Evolutionary conservation across 208 protist species (phyloP), one percentile per base, ranked within the genome.

Genomic region (Acanthamoeba healyi): DNA sequence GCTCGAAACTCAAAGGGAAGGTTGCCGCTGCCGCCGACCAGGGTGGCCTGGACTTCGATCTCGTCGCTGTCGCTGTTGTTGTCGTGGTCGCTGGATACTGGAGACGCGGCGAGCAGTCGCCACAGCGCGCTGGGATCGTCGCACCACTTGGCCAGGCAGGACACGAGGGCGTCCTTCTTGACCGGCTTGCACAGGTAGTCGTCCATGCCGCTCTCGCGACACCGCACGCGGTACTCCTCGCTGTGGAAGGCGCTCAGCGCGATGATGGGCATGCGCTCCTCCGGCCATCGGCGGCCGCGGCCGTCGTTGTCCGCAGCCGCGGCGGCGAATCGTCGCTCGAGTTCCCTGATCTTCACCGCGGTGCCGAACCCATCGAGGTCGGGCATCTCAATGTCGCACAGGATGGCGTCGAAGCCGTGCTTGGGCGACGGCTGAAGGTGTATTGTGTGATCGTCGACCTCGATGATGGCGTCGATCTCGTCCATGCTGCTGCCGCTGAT

Each of bases 351-450:
- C 32, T 15, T 26, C 24, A 44, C 22, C 22, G 79, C 36, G 2
- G 79, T 88, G 26, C 34, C 49, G 36, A 88, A 88, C 42, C 79
- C 79, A 34, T 88, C 79, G 14, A 88, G n/a, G 17, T 54, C 54
- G 26, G 79, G 79, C 79, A 88, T 88, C 36, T 88, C 49, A 0
- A 88, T 88, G 44, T 88, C 79, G 22, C 79, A 88, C 79, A 88
- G 79, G 32, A 88, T 58, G 26, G 36, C 54, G 54, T 88, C 79
- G 19, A 88, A 88, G 0, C 44, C 54, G 42, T 61, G 38, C 12
- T 36, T 46, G 19, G 34, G 34, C 70, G 32, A 7, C 22, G 12
- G 34, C 22, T 81, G 34, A 17, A 22, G n/a, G 29, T 19, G 10
- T 40, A 74, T 74, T 4, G 63, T 10, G n/a, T 36, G n/a, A 10